A percentile compares a stretch with the other conserved stretches of the same genome.
phyloP scores from a whole-genome alignment of 2,329 filamentous ascomycete genomes.

The Penicillium sp. region DNA sequence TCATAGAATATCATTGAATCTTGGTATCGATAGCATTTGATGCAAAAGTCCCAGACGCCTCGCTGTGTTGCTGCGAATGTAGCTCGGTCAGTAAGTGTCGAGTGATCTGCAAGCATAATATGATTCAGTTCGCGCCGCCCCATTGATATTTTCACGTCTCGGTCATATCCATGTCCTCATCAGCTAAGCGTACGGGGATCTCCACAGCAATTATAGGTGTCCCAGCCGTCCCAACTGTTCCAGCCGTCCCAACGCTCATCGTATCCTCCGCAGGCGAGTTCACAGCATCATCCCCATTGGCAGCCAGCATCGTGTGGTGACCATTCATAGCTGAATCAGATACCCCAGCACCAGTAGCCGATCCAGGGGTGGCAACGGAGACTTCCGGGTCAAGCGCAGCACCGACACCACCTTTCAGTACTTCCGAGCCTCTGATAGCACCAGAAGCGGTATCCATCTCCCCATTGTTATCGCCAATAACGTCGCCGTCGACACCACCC shows the following conservation, averaged over 20 bases:
- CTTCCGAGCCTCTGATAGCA: conserved; percentile 33
- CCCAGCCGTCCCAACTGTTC: conserved; percentile 22
- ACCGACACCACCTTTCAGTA: conserved; percentile 32
- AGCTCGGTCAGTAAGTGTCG: not conserved
- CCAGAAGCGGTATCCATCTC: conserved; percentile 27
- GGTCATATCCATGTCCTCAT: conserved; percentile 36
- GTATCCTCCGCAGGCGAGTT: conserved; percentile 24
- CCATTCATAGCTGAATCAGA: conserved; percentile 25
- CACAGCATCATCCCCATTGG: conserved; percentile 11
- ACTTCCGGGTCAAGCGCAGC: conserved; percentile 30
- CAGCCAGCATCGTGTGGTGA: conserved; percentile 18
- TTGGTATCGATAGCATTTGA: conserved; percentile 17
- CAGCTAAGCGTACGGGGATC: conserved; percentile 14
- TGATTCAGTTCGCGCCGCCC: not conserved
- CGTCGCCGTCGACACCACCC: conserved; percentile 37
- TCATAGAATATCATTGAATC: not conserved
- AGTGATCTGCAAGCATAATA: not conserved
- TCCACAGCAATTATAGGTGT: conserved; percentile 22
- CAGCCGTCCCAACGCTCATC: conserved; percentile 22
- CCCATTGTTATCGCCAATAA: conserved; percentile 29
- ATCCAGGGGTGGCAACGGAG: conserved; percentile 12
- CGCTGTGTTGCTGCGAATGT: not conserved
- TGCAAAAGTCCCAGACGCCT: conserved; percentile 6
- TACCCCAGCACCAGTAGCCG: conserved; percentile 5
- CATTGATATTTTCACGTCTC: conserved; percentile 1